phyloP scores from a whole-genome alignment of 305 asterid species.

The Fraxinus greggii region DNA sequence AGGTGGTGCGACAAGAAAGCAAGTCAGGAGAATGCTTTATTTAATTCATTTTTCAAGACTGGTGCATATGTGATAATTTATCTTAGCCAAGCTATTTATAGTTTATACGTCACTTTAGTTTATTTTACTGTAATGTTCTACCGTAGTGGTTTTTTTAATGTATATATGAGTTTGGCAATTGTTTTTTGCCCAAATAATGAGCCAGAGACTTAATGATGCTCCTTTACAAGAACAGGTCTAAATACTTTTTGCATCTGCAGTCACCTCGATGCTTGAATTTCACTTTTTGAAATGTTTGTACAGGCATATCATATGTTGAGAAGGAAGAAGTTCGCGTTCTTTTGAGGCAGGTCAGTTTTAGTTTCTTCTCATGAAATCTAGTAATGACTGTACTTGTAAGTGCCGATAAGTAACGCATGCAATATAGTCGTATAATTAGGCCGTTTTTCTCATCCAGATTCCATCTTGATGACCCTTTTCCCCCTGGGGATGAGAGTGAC shows the following conservation, averaged over 20 bases:
- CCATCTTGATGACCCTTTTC: not conserved
- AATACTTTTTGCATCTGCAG: constrained; percentile 4
- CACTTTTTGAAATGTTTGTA: constrained; percentile 23
- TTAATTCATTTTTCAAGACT: not conserved
- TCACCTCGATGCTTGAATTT: constrained; percentile 26
- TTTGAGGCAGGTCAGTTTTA: constrained; percentile 77
- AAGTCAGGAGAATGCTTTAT: not conserved
- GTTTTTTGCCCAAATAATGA: not conserved
- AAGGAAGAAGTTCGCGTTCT: constrained; percentile 92
- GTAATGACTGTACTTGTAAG: not conserved
- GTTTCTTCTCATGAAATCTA: constrained; percentile 16
- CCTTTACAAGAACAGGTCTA: not conserved
- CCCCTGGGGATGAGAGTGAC: constrained; percentile 1
- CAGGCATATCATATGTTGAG: constrained; percentile 86
- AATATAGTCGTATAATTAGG: not conserved
- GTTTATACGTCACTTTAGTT: not conserved
- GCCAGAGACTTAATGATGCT: not conserved
- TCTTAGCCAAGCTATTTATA: not conserved
- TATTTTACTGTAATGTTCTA: not conserved
- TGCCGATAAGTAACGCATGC: not conserved
- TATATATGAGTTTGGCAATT: not conserved
- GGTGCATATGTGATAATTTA: not conserved
- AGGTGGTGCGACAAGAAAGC: not conserved
- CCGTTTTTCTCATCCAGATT: not conserved
- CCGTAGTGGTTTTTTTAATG: not conserved